Evolutionary conservation across 2,329 filamentous ascomycete genomes (phyloP), one percentile per base, ranked within the genome.

Genomic region (Talaromyces atroroseus): DNA sequence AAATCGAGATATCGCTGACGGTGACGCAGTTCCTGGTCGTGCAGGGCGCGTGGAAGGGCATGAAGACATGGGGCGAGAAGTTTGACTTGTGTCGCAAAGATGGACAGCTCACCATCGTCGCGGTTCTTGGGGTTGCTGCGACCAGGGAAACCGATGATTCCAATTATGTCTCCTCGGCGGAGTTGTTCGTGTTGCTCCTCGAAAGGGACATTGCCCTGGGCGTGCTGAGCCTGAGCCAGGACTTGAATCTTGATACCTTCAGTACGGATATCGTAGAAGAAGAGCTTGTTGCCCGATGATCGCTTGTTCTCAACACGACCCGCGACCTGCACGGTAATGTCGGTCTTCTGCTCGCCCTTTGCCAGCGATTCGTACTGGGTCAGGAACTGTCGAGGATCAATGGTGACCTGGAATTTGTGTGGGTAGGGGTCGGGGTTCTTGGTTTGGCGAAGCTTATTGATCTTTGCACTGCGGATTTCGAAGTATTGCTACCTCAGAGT

Each of bases 1-100:
- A 99, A 80, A 74, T 99, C 94, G 52, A 99, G 84, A 73, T 96
- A 95, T 59, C 92, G 84, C 78, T 96, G 89, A 66, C 95, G 88
- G 82, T 90, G 92, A 59, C 94, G 85, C 74, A 92, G 88, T 76
- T 99, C 94, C 70, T 91, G 84, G 71, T 97, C 92, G 81, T 95
- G 92, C 80, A 97, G 91, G 76, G 92, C 87, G 74, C 94, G 90
- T 24, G 94, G 94, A 64, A 95, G 82, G 78, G 90, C 87, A 75
- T 96, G 92, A 68, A 99, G 76, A 74, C 92, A 97, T 8, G 94
- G 94, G 0, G 92, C 88, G 59, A 99, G 81, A 47, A 97, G 85
- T 44, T 88, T 79, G 62, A 99, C 82, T 74, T 96, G 88, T 52
- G 83, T 86, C 1, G 94, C 94, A 68, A 96, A 95, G 72, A 99